Evolutionary conservation across 164 flowering plant species (phyloP).

Genomic region (Platanus orientalis): DNA sequence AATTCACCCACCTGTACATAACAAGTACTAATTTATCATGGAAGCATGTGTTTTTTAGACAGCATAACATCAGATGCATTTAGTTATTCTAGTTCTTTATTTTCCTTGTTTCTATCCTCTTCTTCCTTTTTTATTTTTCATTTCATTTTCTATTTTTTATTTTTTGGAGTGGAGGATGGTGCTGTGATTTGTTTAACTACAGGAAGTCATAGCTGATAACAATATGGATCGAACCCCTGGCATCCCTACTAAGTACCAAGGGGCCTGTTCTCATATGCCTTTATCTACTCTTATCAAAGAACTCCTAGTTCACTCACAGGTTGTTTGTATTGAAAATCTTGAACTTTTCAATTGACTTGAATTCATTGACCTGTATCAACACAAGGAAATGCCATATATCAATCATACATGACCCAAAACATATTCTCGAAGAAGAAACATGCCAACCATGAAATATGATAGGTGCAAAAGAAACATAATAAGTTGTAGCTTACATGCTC

Average conservation of each 20-base stretch:
- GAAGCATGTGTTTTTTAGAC: background rate
- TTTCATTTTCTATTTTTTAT: no score
- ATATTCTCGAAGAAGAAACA: background rate
- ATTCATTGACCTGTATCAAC: slow-evolving; percentile 65
- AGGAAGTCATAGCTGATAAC: no score
- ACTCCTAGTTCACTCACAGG: slow-evolving; percentile 44
- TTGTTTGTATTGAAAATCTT: slow-evolving; percentile 93
- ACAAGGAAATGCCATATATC: slow-evolving; percentile 10
- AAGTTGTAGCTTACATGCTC: slow-evolving; percentile 56
- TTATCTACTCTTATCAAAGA: background rate
- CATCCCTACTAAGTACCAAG: no score
- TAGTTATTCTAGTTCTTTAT: no score
- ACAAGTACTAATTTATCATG: slow-evolving; percentile 11
- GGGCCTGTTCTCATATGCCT: no score
- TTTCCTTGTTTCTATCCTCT: no score
- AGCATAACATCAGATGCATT: slow-evolving; percentile 2
- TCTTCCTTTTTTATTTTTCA: no score
- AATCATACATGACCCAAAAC: background rate
- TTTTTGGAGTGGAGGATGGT: no score
- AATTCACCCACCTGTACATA: slow-evolving; percentile 84
- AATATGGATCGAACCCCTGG: no score
- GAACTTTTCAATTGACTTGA: slow-evolving; percentile 94
- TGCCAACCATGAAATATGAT: background rate
- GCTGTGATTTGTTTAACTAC: no score
- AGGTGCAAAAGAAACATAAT: background rate